These are phyloP conservation scores for Boletales sp. DNA, from an alignment of 768 basidiomycete species.

Conservation along the genomic window DNA sequence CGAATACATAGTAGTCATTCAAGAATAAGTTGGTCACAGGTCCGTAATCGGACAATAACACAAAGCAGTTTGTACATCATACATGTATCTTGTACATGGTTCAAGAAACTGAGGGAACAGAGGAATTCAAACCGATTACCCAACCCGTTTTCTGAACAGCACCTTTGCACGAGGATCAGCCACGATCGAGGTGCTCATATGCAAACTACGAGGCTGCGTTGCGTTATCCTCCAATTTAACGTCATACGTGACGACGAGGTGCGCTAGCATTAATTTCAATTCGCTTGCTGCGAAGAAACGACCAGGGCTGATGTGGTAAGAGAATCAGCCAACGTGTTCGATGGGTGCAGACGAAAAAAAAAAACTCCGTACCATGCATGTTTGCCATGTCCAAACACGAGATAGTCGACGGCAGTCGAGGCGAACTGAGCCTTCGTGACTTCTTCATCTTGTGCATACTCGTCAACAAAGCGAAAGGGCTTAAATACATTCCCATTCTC, in stretches of 20 bases:
- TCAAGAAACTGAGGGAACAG: no score
- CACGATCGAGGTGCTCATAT: not conserved
- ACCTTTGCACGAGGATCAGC: conserved; percentile 8
- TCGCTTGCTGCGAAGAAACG: conserved; percentile 8
- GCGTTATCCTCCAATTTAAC: conserved; percentile 10
- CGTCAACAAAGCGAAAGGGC: conserved; percentile 38
- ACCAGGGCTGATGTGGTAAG: conserved; percentile 6
- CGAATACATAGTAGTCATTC: no score
- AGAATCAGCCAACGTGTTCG: no score
- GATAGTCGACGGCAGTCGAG: conserved; percentile 26
- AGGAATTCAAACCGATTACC: not conserved
- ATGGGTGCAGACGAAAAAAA: no score
- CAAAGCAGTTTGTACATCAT: no score
- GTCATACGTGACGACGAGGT: conserved; percentile 15
- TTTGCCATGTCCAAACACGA: conserved; percentile 35
- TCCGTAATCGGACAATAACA: no score
- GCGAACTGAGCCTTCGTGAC: conserved; percentile 31
- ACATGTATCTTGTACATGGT: no score
- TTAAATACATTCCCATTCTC: conserved; percentile 26
- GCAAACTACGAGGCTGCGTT: not conserved
- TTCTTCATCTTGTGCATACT: conserved; percentile 26
- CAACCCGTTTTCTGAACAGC: conserved; percentile 11
- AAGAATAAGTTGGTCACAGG: no score
- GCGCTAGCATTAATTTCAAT: conserved; percentile 17
- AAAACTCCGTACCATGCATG: conserved; percentile 10